These are phyloP conservation scores for Ormosia emarginata DNA, from an alignment of 306 rosid species.

Conservation along the genomic window DNA sequence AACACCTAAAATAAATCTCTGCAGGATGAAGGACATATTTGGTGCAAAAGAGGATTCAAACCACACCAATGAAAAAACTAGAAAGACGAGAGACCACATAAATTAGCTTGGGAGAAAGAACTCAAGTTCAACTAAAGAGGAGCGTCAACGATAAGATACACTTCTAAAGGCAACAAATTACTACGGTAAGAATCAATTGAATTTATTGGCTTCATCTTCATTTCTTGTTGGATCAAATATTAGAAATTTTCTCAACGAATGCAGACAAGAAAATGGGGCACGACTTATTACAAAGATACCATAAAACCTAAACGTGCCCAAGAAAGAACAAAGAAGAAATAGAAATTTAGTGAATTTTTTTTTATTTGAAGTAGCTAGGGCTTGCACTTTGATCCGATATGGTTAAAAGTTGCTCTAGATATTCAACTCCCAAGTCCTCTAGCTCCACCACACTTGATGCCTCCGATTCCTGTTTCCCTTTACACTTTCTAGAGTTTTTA, in stretches of 20 bases:
- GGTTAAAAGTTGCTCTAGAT: conserved; percentile 53
- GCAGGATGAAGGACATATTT: background rate
- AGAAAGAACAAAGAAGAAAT: background rate
- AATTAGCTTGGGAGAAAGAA: background rate
- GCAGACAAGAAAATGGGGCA: background rate
- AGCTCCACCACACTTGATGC: conserved; percentile 25
- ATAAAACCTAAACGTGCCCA: background rate
- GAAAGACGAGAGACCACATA: background rate
- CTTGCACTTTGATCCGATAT: conserved; percentile 14
- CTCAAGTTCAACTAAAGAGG: background rate
- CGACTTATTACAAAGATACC: background rate
- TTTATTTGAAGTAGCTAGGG: background rate
- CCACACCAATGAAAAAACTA: background rate
- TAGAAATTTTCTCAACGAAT: background rate
- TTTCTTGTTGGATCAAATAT: background rate
- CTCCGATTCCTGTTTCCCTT: background rate
- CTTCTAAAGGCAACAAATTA: background rate
- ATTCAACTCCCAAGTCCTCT: conserved; percentile 60
- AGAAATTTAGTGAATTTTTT: background rate
- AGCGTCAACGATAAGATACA: background rate
- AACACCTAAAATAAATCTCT: background rate
- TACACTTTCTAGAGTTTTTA: background rate
- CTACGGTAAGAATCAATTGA: background rate
- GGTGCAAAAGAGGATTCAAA: background rate
- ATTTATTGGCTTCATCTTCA: too few relatives aligned